These are phyloP conservation scores for Zancudomyces culisetae DNA, from an alignment of 371 early-diverging fungal species.

Conservation along the genomic window DNA sequence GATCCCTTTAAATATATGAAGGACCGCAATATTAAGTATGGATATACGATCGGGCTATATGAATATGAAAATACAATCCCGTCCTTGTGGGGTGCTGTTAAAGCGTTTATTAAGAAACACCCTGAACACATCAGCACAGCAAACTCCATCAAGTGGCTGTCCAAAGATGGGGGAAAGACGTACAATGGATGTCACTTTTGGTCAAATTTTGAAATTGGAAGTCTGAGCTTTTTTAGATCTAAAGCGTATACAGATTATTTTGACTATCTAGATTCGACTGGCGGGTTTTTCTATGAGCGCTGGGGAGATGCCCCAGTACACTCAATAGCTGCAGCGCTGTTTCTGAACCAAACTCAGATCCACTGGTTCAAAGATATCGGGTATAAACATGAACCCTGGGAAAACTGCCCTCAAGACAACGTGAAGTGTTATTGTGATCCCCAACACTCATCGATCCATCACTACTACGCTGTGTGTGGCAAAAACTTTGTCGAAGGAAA, in stretches of 20 bases:
- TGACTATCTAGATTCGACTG: constrained; percentile 55
- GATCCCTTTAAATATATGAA: constrained; percentile 51
- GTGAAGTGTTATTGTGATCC: constrained; percentile 1
- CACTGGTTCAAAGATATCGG: constrained; percentile 88
- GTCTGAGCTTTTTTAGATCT: constrained; percentile 31
- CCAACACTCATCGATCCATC: neutral
- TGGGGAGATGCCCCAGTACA: constrained; percentile 97
- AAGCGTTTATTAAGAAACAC: constrained; percentile 23
- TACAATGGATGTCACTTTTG: constrained; percentile 84
- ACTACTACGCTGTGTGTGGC: neutral
- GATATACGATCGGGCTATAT: constrained; percentile 44
- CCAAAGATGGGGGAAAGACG: constrained; percentile 27
- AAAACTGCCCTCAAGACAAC: constrained; percentile 30
- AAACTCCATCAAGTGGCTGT: constrained; percentile 25
- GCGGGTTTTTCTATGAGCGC: constrained; percentile 91
- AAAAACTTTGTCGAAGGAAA: neutral
- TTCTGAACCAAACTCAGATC: constrained; percentile 40
- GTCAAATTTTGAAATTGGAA: constrained; percentile 91
- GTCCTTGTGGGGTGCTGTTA: constrained; percentile 40
- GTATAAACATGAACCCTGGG: constrained; percentile 48
- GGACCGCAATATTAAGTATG: constrained; percentile 32
- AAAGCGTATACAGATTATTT: constrained; percentile 49
- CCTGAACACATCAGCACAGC: constrained; percentile 14
- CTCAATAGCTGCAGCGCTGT: constrained; percentile 20
- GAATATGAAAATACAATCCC: constrained; percentile 60